Percentiles rank a stretch among this genome's conserved stretches.
These are phyloP conservation scores for Pyricularia sp. DNA, from an alignment of 2,329 filamentous ascomycete species.

Conservation along the genomic window DNA sequence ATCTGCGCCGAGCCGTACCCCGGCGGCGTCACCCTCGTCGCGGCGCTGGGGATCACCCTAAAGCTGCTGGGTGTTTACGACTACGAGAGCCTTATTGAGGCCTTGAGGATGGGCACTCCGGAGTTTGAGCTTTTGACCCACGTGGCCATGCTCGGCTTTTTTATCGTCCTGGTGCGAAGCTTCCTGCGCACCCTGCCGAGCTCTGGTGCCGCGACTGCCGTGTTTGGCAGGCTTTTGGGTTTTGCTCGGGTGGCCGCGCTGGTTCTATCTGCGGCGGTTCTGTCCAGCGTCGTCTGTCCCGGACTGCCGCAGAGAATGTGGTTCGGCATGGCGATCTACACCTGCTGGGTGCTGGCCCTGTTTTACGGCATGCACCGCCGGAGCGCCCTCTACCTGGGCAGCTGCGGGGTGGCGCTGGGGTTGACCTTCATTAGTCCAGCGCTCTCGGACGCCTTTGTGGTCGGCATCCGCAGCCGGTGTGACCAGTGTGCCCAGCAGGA, in stretches of 20 bases:
- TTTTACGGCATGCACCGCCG: background rate
- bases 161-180: background rate
- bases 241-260: background rate
- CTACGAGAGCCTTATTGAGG: no score
- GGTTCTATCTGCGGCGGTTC: background rate
- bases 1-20: background rate
- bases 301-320: background rate
- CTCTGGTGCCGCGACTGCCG: background rate
- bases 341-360: background rate
- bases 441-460: no score
- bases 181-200: background rate
- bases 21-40: no score
- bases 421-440: background rate
- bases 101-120: no score
- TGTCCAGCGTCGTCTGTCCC: background rate
- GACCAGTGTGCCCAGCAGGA: no score
- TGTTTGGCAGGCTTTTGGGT: background rate
- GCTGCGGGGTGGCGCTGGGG: background rate
- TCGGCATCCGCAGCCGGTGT: no score
- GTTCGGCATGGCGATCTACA: background rate
- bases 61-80: no score
- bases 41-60: no score
- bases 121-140: no score
- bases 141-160: background rate
- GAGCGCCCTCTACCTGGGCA: background rate